These are phyloP conservation scores for Vitis hybrid DNA, from an alignment of 177 flowering plant species.

Conservation along the genomic window DNA sequence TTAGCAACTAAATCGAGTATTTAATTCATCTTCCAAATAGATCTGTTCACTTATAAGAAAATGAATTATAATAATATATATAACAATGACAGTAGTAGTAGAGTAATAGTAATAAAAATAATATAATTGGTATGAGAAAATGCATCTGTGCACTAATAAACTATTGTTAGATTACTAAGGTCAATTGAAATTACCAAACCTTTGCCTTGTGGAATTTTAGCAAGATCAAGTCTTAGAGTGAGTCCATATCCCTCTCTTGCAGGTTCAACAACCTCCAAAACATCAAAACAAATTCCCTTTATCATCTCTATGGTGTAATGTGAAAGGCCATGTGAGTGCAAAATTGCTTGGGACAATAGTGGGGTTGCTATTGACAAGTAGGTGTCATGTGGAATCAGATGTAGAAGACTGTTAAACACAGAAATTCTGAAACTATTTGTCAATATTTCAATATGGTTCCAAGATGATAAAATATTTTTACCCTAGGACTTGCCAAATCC, in stretches of 20 bases:
- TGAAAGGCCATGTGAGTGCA: slow-evolving; percentile 36
- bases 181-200: slow-evolving; percentile 33
- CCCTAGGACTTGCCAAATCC: background rate
- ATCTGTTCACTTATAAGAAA: too few species aligned
- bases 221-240: slow-evolving; percentile 55
- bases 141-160: too few species aligned
- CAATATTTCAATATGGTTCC: background rate
- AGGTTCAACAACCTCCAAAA: slow-evolving; percentile 58
- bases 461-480: background rate
- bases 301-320: slow-evolving; percentile 37
- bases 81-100: too few species aligned
- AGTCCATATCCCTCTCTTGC: slow-evolving; percentile 71
- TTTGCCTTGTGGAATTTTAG: slow-evolving; percentile 55
- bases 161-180: background rate
- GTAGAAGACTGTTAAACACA: slow-evolving; percentile 48
- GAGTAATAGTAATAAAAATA: too few species aligned
- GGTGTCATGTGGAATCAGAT: slow-evolving; percentile 42
- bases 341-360: slow-evolving; percentile 39
- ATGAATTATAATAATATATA: too few species aligned
- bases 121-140: too few species aligned
- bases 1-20: too few species aligned
- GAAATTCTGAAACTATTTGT: background rate
- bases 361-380: slow-evolving; percentile 76
- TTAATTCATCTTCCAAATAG: too few species aligned
- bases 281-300: slow-evolving; percentile 37